Percentiles rank a stretch among this genome's conserved stretches.
These are phyloP conservation scores for Primulina huaijiensis DNA, from an alignment of 257 asterid genomes.

Conservation along the genomic window DNA sequence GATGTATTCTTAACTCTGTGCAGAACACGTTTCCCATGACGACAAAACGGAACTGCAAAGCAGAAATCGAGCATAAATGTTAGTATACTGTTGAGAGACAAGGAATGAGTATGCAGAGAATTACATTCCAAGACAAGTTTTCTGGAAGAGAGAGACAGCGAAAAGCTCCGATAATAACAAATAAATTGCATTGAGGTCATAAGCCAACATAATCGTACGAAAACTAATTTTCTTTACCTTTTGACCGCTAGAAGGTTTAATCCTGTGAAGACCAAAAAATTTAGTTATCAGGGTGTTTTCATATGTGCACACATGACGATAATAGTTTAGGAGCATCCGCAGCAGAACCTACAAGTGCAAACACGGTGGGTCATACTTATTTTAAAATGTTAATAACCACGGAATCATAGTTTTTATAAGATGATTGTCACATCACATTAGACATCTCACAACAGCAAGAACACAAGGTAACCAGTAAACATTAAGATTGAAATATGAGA, in stretches of 20 bases:
- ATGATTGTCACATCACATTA: neutral
- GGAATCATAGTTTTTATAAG: neutral
- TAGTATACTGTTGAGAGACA: slow-evolving; percentile 13
- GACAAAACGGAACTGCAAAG: slow-evolving; percentile 83
- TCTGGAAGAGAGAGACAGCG: neutral
- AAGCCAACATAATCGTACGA: neutral
- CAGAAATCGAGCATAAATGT: slow-evolving; percentile 8
- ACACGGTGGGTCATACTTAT: slow-evolving; percentile 14
- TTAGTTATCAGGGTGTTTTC: slow-evolving; percentile 93
- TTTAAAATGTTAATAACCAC: neutral
- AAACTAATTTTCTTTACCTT: slow-evolving; percentile 49
- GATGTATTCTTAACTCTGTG: slow-evolving; percentile 90
- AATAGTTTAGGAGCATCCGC: slow-evolving; percentile 93
- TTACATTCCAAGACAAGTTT: slow-evolving; percentile 1
- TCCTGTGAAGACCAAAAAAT: slow-evolving; percentile 98
- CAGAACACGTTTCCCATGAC: slow-evolving; percentile 99
- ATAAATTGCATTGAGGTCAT: neutral
- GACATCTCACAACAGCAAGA: slow-evolving; percentile 14
- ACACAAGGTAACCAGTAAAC: slow-evolving; percentile 18
- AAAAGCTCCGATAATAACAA: neutral
- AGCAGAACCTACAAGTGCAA: slow-evolving; percentile 67
- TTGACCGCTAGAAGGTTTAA: slow-evolving; percentile 90
- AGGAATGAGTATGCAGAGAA: slow-evolving; percentile 6
- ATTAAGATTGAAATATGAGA: slow-evolving; percentile 32
- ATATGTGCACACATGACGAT: slow-evolving; percentile 62